Percentiles rank a stretch among this genome's conserved stretches.
phyloP scores from a whole-genome alignment of 352 stramenopile genomes.

The Elongisporangium undulatum region DNA sequence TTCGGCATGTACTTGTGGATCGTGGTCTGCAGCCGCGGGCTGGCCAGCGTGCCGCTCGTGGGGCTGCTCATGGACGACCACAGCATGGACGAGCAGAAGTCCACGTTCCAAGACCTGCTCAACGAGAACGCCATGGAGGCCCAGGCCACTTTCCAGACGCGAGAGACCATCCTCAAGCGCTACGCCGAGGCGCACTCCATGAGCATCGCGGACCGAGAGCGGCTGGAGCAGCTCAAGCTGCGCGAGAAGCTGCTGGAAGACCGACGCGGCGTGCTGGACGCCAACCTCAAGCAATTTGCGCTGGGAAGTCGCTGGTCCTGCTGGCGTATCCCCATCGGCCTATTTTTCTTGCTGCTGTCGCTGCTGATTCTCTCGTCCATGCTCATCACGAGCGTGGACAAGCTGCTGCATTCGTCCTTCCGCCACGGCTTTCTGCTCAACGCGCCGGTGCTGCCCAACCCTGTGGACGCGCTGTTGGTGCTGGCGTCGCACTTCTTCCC shows the following conservation, averaged over 20 bases:
- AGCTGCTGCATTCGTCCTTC: constrained; percentile 73
- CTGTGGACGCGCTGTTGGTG: constrained; percentile 70
- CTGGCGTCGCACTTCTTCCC: constrained; percentile 71
- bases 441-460: constrained; percentile 55
- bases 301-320: constrained; percentile 34
- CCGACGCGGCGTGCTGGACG: constrained; percentile 58
- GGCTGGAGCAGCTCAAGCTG: constrained; percentile 66
- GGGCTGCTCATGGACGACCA: constrained; percentile 79
- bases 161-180: constrained; percentile 62
- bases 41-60: constrained; percentile 70
- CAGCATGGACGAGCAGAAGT: constrained; percentile 55
- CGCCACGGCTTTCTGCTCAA: constrained; percentile 68
- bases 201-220: constrained; percentile 65
- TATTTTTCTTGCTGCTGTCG: constrained; percentile 53
- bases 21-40: constrained; percentile 56
- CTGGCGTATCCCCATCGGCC: constrained; percentile 71
- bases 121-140: constrained; percentile 72
- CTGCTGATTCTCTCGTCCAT: constrained; percentile 68
- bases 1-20: constrained; percentile 80
- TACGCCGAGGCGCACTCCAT: constrained; percentile 62
- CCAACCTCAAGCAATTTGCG: constrained; percentile 56
- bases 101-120: constrained; percentile 69
- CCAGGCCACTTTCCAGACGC: constrained; percentile 59
- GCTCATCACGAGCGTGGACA: constrained; percentile 77
- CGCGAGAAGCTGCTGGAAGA: constrained; percentile 65